Percentiles rank a stretch among this genome's conserved stretches.
Evolutionary conservation across 441 rosid species (phyloP).

Genomic region (Eugenia klotzschiana): DNA sequence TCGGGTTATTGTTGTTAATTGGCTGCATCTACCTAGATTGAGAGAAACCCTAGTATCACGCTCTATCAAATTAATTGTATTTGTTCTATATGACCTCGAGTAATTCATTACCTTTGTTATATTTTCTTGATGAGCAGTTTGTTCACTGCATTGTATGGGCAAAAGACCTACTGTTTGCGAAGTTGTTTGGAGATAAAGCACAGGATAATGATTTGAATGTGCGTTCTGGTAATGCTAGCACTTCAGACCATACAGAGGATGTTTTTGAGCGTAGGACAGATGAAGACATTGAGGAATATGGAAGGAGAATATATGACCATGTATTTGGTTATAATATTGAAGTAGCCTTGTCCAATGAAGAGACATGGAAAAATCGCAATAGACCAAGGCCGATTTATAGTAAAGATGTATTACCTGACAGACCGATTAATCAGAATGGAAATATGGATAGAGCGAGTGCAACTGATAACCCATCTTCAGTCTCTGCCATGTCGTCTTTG

Average conservation of each 20-base stretch:
- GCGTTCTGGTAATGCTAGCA: constrained; percentile 51
- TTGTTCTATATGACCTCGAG: neutral
- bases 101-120: constrained; percentile 1
- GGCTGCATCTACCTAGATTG: neutral
- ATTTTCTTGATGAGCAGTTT: constrained; percentile 42
- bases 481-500: constrained; percentile 73
- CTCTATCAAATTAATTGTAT: neutral
- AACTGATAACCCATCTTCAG: constrained; percentile 19
- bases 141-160: constrained; percentile 99
- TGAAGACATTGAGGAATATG: constrained; percentile 72
- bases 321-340: constrained; percentile 92
- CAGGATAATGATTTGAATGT: constrained; percentile 92
- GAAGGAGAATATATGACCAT: constrained; percentile 89
- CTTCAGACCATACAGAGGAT: constrained; percentile 51
- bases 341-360: constrained; percentile 77
- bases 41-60: neutral
- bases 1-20: neutral
- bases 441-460: constrained; percentile 22
- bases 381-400: constrained; percentile 69
- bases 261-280: constrained; percentile 52
- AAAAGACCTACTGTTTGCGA: constrained; percentile 86
- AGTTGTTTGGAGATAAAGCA: constrained; percentile 89
- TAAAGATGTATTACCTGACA: constrained; percentile 44
- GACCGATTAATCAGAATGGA: constrained; percentile 48
- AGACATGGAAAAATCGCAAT: constrained; percentile 81